phyloP scores from a whole-genome alignment of 371 early-diverging fungal genomes.

The Lichtheimia ornata region DNA sequence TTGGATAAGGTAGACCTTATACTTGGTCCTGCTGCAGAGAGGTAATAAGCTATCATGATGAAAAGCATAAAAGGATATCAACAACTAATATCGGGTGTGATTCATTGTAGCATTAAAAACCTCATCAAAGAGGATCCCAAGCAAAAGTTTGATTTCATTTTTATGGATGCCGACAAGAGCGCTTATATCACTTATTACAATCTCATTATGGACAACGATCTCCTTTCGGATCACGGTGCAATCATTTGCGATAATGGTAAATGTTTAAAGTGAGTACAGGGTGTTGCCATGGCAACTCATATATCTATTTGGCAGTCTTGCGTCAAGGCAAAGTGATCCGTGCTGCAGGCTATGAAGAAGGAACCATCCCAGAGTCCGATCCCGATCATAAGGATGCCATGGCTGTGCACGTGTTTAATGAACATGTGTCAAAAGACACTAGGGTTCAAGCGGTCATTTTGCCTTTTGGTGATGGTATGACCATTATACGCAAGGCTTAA shows the following conservation, averaged over 20 bases:
- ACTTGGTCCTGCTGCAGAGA: constrained; percentile 32
- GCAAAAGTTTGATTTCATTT: constrained; percentile 47
- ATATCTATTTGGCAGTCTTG: constrained; percentile 20
- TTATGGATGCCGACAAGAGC: constrained; percentile 62
- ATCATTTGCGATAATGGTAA: constrained; percentile 61
- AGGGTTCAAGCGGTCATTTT: constrained; percentile 60
- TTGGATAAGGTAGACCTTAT: constrained; percentile 18
- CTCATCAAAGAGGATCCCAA: not conserved
- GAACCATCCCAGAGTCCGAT: not conserved
- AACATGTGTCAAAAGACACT: constrained; percentile 57
- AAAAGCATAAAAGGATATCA: not conserved
- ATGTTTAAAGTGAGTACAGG: not conserved
- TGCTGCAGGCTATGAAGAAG: constrained; percentile 14
- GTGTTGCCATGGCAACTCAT: not conserved
- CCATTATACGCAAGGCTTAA: constrained; percentile 48
- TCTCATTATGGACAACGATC: constrained; percentile 43
- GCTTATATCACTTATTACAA: constrained; percentile 54
- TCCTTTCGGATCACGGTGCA: constrained; percentile 49
- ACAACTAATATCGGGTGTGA: constrained; percentile 3
- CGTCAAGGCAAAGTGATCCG: constrained; percentile 37
- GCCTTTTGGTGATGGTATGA: constrained; percentile 69
- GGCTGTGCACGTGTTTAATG: constrained; percentile 61
- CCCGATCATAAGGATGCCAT: constrained; percentile 24
- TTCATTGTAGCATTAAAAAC: constrained; percentile 20
- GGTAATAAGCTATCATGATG: constrained; percentile 20